Base-by-base conservation (phyloP, 2,329 filamentous ascomycete species). In the Nemania abortiva region DNA sequence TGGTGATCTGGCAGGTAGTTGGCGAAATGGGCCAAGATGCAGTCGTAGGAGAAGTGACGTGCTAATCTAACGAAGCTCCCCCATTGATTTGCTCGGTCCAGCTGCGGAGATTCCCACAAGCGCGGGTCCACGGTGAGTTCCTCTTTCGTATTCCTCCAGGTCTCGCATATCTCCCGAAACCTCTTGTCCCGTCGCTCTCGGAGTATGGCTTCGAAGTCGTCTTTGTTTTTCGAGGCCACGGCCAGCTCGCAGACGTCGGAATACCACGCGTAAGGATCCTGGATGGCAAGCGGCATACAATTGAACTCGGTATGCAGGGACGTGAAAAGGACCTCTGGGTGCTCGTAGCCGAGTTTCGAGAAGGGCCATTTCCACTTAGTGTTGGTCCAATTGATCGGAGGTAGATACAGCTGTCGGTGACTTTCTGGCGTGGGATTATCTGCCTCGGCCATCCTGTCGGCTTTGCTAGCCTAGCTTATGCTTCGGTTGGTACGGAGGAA, bases 221-320 rank as follows among this genome's bases (percentile, higher is more conserved):
- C 55, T 31, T 52, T 53, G 13, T 1, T 68, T 2, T 65, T 20
- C 2, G 61, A 65, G 18, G 22, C 13, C 7, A 1, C 7, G 9
- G 20, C 15, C 15, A 65, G 5, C 42, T 68, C 55, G n/a, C 45
- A 11, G 50, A 65, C 56, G 47, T 68, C 66, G 6, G 18, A 22
- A 47, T 50, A 45, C 66, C 66, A 68, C 6, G 18, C 22, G 11
- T 27, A 11, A 5, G 55, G 61, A 4, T 68, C 66, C 31, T 64
- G 62, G 10, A 68, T 65, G 13, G 61, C 66, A 37, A 68, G 18
- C 2, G 49, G 20, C 39, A 68, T 65, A 20, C 61, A 65, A 15
- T 68, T 68, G 31, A 60, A 68, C 22, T 65, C 34, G 9, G 39
- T 18, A 39, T 68, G 31, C 10, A 68, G 52, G 53, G 66, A 61